Base-by-base conservation (phyloP, 225 moss, liverwort and hornwort species). In the Polytrichum formosum region DNA sequence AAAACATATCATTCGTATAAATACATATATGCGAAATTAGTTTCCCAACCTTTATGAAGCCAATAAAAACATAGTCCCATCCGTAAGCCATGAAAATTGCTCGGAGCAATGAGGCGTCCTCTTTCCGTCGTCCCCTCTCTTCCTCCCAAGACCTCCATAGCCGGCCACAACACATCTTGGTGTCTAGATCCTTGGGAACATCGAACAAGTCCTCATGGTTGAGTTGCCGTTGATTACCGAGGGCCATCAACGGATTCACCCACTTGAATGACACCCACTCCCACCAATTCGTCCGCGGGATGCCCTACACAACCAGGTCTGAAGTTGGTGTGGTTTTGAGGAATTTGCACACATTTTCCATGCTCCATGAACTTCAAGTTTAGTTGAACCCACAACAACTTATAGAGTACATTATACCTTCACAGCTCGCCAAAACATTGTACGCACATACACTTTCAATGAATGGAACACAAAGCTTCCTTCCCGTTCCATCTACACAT, bases 201-300 rank as follows among this genome's bases (percentile, higher is more conserved):
- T 73, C 71, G 67, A 85, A 81, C 59, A 88, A 71, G 65, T 88
- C 85, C 27, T 64, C 65, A 4, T 65, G 64, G 5, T 67, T 72
- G 17, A 88, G 69, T 66, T 79, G 85, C n/a, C 88, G 59, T 26
- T 78, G 75, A 56, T 76, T 64, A 54, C 88, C 88, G 13, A 69
- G 63, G 0, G 82, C 79, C 78, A 88, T 78, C 18, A 88, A 72
- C 4, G 83, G 85, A n/a, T 77, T 78, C 18, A 88, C 85, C 88
- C 88, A 88, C 63, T 74, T 75, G 66, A 88, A 88, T n/a, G 85
- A 80, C 66, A 76, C 67, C 25, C 33, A 29, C 68, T 82, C 85
- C 88, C 88, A 85, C 82, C 77, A 78, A 54, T 67, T 67, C 2
- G 18, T 55, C 0, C 54, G 67, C 26, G 53, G 53, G 16, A 67